A percentile compares a stretch with the other conserved stretches of the same genome.
Evolutionary conservation across 2,329 filamentous ascomycete species (phyloP).

Genomic region (Pyrenophora graminea): DNA sequence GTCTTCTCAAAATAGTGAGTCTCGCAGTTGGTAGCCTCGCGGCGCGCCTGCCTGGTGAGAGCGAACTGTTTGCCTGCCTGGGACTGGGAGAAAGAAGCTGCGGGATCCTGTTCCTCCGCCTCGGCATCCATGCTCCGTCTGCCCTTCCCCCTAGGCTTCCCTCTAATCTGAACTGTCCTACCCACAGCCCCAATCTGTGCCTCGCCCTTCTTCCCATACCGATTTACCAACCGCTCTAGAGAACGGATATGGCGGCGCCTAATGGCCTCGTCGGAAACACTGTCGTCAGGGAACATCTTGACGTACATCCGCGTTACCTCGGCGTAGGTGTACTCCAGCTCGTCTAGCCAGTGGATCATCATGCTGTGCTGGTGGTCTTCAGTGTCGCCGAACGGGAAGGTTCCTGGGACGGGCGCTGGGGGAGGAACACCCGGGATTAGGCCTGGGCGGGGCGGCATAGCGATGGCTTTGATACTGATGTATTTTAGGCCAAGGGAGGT

Average conservation of each 20-base stretch:
- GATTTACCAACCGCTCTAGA: constrained; percentile 10
- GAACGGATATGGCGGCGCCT: constrained; percentile 16
- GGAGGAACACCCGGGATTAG: constrained; percentile 1
- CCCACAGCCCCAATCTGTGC: constrained; percentile 7
- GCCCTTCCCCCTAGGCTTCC: too few relatives aligned
- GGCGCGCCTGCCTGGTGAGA: background rate
- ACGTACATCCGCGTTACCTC: constrained; percentile 10
- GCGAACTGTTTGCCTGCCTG: too few relatives aligned
- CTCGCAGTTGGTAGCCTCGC: background rate
- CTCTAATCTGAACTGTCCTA: background rate
- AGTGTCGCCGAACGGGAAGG: constrained; percentile 14
- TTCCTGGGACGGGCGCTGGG: constrained; percentile 7
- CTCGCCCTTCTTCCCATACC: constrained; percentile 14
- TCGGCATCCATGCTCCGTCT: too few relatives aligned
- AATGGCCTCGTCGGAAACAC: constrained; percentile 15
- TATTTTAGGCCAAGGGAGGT: constrained; percentile 7
- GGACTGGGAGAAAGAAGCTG: too few relatives aligned
- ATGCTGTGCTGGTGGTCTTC: constrained; percentile 17
- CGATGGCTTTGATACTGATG: constrained; percentile 20
- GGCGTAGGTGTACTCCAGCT: constrained; percentile 13
- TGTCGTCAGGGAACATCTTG: constrained; percentile 11
- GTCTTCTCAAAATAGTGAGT: constrained; percentile 13
- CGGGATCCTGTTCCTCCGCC: too few relatives aligned
- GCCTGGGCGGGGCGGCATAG: constrained; percentile 15
- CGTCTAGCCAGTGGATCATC: constrained; percentile 21